Base-by-base conservation (phyloP, 306 rosid species). In the Quercus gilva region DNA sequence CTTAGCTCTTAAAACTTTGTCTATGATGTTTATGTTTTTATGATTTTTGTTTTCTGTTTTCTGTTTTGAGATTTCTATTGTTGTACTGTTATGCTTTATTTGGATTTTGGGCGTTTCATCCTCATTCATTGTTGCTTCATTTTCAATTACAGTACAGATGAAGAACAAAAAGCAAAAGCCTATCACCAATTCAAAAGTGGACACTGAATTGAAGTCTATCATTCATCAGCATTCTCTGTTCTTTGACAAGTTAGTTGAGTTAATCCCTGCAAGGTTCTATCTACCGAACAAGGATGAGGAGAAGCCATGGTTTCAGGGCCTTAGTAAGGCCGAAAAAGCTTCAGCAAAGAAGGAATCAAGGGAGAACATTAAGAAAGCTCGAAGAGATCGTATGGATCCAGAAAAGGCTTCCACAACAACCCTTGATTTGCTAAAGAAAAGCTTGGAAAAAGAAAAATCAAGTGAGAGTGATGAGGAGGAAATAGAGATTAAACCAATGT, bases 241-340 rank as follows among this genome's bases (percentile, higher is more conserved):
- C 85, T 91, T 94, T 31, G 97, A 94, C 82, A 91, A 87, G 87
- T 76, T 94, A 75, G 82, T 92, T 79, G 94, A 92, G 79, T 88
- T 94, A 70, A 91, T 94, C 49, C 99, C 95, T 2, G 97, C 94
- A 2, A 92, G 84, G 85, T 94, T 94, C 84, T 92, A 92, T 77
- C 75, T 94, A 20, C 79, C 94, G 11, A 75, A 14, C 55, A 92
- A 89, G 29, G 92, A 84, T 6, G 81, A 77, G 7, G 98, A 87
- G 10, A 94, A 85, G 78, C 92, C 97, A 5, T 94, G 97, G 97
- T 89, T 91, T 86, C 93, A 91, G 82, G 99, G 97, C 79, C 91
- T 91, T 15, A 91, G 88, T 83, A 91, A 92, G 87, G 80, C 84
- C 10, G 71, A 82, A 33, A 91, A 84, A 74, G 94, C 84, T 20